Evolutionary conservation across 306 rosid genomes (phyloP), one percentile per base, ranked within the genome.

Genomic region (Pueraria montana): DNA sequence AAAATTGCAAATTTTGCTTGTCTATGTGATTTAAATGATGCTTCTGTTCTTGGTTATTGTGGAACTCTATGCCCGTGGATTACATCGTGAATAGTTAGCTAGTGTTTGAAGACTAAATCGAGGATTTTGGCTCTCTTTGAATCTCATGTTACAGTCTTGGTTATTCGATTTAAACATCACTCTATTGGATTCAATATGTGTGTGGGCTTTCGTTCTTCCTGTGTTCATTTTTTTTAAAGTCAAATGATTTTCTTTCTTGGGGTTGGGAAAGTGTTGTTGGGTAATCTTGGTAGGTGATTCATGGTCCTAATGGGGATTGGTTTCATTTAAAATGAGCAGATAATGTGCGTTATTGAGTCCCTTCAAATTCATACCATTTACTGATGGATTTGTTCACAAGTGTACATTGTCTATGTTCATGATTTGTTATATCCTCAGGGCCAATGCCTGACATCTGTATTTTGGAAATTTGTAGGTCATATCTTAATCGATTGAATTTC

Each of bases 401-500:
- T 79, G 16, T 27, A 52, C 80, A 66, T 77, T 50, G 68, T 74
- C 6, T 10, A 12, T 42, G 52, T 40, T 50, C 36, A 23, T 24
- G 24, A 65, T 40, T 40, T 78, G 30, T 18, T 50, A 36, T 62
- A 14, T 86, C 62, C 62, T 34, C 11, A 26, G 70, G 13, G 30
- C n/a, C 34, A 55, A 20, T 66, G 65, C n/a, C 76, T 81, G 30
- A 69, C 45, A 63, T 43, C 27, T 87, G 40, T 62, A 77, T 11
- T 69, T 81, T 79, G 73, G 83, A 83, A 78, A 40, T 26, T 80
- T 82, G 27, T 81, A 95, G 99, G 89, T 92, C 98, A 6, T 86
- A 83, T 85, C 94, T 93, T 42, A 89, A 89, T 55, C 85, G 97
- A 20, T 72, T 90, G 80, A 92, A 91, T 81, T 96, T 92, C 79